Percentiles rank a stretch among this genome's conserved stretches.
Conservation (phyloP, 2,329 filamentous ascomycete genomes). For the Alternaria arborescens region DNA sequence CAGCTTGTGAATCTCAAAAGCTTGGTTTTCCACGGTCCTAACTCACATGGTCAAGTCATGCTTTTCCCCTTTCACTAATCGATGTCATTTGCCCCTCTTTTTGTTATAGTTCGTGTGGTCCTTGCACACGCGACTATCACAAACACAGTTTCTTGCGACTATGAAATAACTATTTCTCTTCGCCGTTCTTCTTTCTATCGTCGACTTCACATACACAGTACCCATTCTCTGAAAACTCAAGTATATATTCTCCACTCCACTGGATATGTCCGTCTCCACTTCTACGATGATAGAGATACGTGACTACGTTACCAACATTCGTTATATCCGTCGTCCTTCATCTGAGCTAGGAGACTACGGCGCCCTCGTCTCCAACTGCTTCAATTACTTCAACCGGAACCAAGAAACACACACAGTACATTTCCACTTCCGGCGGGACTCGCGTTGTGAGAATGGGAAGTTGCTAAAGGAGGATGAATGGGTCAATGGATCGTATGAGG, state of each 20-base stretch:
- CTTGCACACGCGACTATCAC: neutral
- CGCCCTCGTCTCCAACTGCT: neutral
- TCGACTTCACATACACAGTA: neutral
- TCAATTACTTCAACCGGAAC: neutral
- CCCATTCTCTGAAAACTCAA: rapidly evolving
- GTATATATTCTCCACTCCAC: neutral
- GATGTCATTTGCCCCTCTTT: neutral
- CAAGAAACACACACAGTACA: neutral
- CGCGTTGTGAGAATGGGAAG: neutral
- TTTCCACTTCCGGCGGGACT: constrained; percentile 1
- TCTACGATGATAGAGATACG: constrained; percentile 5
- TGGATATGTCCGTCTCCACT: neutral
- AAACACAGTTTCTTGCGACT: neutral
- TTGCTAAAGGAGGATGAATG: neutral
- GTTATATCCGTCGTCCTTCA: neutral
- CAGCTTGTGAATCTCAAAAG: neutral
- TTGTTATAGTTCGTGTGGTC: neutral
- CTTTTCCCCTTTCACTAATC: neutral
- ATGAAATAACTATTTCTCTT: neutral
- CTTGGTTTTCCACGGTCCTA: neutral
- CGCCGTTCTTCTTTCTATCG: neutral
- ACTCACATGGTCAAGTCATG: neutral
- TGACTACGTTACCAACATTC: neutral
- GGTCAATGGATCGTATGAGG: neutral
- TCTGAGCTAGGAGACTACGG: neutral